Percentiles rank a stretch among this genome's conserved stretches.
Conservation (phyloP, 768 basidiomycete genomes). For the Naganishia antarctica region DNA sequence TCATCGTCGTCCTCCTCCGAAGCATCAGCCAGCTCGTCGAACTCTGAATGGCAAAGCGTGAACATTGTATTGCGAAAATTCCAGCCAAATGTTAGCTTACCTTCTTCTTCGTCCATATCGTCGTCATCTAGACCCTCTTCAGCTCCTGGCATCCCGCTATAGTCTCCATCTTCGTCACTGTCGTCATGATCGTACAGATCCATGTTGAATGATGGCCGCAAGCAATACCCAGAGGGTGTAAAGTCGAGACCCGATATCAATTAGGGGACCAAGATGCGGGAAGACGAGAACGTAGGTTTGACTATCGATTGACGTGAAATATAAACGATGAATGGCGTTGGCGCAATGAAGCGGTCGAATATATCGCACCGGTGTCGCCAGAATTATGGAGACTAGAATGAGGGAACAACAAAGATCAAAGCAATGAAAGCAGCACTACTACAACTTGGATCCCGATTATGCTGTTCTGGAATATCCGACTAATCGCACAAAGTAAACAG, state of each 20-base stretch:
- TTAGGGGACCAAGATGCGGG: too few relatives aligned
- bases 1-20: background rate
- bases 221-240: background rate
- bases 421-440: too few relatives aligned
- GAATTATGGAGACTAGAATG: too few relatives aligned
- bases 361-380: too few relatives aligned
- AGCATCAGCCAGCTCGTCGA: constrained; percentile 5
- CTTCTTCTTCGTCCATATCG: background rate
- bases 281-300: too few relatives aligned
- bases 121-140: background rate
- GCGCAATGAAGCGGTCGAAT: too few relatives aligned
- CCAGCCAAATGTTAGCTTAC: background rate
- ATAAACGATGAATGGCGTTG: too few relatives aligned
- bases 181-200: constrained; percentile 16
- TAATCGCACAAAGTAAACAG: too few relatives aligned
- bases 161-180: background rate
- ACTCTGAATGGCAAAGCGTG: background rate
- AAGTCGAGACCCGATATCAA: background rate
- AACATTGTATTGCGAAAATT: background rate
- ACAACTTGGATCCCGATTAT: too few relatives aligned
- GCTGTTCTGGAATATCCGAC: too few relatives aligned
- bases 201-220: background rate
- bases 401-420: too few relatives aligned
- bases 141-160: background rate
- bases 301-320: too few relatives aligned